A percentile compares a stretch with the other conserved stretches of the same genome.
Evolutionary conservation across 192 early-diverging fungal genomes (phyloP).

Genomic region (Linnemannia schmuckeri): DNA sequence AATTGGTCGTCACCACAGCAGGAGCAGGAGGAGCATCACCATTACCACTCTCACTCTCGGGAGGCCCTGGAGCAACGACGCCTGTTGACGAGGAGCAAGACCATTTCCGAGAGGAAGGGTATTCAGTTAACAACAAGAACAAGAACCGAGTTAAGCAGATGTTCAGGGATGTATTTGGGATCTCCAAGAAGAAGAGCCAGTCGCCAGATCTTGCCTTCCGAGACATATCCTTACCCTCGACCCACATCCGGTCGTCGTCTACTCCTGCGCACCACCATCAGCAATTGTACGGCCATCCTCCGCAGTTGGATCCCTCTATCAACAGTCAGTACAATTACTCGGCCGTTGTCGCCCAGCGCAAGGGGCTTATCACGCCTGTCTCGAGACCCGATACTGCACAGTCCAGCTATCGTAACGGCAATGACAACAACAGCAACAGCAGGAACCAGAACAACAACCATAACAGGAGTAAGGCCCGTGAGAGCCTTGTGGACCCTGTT

Average conservation of each 20-base stretch:
- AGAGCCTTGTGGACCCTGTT: constrained; percentile 43
- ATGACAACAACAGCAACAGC: neutral
- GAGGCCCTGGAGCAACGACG: constrained; percentile 2
- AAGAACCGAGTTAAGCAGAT: constrained; percentile 29
- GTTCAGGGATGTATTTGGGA: constrained; percentile 42
- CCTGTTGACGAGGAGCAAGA: neutral
- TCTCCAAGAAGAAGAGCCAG: constrained; percentile 21
- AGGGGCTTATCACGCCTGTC: constrained; percentile 31
- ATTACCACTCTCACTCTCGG: neutral
- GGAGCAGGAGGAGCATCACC: neutral
- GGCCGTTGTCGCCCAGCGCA: neutral
- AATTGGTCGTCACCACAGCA: too few relatives aligned
- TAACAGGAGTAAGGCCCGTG: constrained; percentile 12
- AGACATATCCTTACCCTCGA: constrained; percentile 42
- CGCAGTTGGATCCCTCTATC: neutral
- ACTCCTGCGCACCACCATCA: neutral
- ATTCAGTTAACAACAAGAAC: constrained; percentile 1
- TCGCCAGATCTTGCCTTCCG: constrained; percentile 32
- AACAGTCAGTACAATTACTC: constrained; percentile 16
- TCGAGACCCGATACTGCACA: constrained; percentile 30
- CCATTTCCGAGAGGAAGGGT: neutral
- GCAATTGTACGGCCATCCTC: constrained; percentile 14
- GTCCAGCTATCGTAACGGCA: constrained; percentile 19
- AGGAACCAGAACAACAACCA: constrained; percentile 1
- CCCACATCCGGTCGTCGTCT: constrained; percentile 3